Percentiles rank a stretch among this genome's conserved stretches.
phyloP scores from a whole-genome alignment of 495 filamentous ascomycete genomes.

The Aspergillus wentii region DNA sequence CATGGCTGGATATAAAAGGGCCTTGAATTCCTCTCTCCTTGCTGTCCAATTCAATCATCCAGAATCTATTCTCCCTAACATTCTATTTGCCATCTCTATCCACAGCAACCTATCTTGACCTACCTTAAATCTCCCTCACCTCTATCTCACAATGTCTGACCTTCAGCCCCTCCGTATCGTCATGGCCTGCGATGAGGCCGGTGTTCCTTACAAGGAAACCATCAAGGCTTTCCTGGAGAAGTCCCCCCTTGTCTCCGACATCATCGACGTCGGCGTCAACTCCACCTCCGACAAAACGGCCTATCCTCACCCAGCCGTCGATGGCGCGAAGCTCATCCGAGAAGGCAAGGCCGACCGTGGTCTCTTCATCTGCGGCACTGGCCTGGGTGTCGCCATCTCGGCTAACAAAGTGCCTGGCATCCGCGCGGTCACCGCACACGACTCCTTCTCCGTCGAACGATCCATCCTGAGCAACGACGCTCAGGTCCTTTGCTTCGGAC shows the following conservation, averaged over 20 bases:
- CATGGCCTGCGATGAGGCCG: constrained; percentile 68
- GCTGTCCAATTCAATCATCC: background rate
- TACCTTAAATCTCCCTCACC: constrained; percentile 3
- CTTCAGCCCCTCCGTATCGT: constrained; percentile 50
- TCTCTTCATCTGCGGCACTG: constrained; percentile 82
- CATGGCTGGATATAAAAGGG: too few relatives aligned
- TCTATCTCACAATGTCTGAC: constrained; percentile 29
- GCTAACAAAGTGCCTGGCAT: constrained; percentile 87
- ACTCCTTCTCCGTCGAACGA: constrained; percentile 78
- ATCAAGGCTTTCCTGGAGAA: constrained; percentile 68
- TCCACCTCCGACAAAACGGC: constrained; percentile 68
- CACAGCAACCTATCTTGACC: constrained; percentile 1
- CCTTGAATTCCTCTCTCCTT: background rate
- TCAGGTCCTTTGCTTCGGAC: constrained; percentile 84
- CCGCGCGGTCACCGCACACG: constrained; percentile 81
- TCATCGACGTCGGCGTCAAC: constrained; percentile 67
- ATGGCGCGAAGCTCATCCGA: constrained; percentile 61
- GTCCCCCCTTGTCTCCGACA: constrained; percentile 59
- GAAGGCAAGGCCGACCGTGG: constrained; percentile 70
- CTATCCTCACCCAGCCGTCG: constrained; percentile 76
- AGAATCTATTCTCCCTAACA: too few relatives aligned
- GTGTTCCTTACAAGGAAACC: constrained; percentile 71
- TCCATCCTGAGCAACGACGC: constrained; percentile 80
- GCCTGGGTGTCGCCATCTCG: constrained; percentile 77
- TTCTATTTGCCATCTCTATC: background rate